These are phyloP conservation scores for Sporothrix brunneoviolacea DNA, from an alignment of 2,329 filamentous ascomycete genomes.

Conservation along the genomic window DNA sequence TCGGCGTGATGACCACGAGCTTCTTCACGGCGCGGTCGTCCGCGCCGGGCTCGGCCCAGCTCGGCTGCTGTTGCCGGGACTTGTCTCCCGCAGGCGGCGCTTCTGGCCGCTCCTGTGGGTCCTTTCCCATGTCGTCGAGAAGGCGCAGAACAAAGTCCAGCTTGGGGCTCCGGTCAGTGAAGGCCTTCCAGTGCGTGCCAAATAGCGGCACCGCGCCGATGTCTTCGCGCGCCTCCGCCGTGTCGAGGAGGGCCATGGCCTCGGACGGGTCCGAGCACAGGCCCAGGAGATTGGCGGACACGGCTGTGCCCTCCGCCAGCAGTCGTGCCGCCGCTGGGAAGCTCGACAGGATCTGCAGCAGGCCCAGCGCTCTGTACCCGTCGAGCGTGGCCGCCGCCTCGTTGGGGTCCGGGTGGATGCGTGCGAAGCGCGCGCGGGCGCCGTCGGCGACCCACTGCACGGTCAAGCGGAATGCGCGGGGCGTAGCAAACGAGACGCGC, in stretches of 20 bases:
- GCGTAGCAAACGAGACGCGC: background rate
- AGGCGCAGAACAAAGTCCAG: slow-evolving; percentile 5
- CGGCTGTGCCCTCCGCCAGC: background rate
- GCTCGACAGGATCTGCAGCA: slow-evolving; percentile 9
- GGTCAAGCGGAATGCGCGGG: background rate
- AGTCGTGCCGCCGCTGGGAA: slow-evolving; percentile 27
- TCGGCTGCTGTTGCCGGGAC: no score
- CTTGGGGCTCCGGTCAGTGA: slow-evolving; percentile 5
- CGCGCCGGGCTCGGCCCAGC: no score
- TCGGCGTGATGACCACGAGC: slow-evolving; percentile 12
- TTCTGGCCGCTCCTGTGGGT: no score
- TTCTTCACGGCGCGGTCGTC: slow-evolving; percentile 1
- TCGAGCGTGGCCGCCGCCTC: no score
- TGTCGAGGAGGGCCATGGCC: no score
- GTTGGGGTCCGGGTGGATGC: background rate
- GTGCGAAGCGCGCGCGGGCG: background rate
- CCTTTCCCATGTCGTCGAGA: slow-evolving; percentile 5
- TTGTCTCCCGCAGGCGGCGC: no score
- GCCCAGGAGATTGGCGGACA: no score
- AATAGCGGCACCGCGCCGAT: background rate
- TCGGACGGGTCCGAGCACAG: no score
- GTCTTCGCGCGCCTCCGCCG: background rate
- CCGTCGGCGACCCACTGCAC: background rate
- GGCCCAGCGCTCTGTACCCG: background rate
- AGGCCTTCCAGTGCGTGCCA: background rate